Evolutionary conservation across 225 moss, liverwort and hornwort genomes (phyloP).

Genomic region (Thuidium tamariscinum): DNA sequence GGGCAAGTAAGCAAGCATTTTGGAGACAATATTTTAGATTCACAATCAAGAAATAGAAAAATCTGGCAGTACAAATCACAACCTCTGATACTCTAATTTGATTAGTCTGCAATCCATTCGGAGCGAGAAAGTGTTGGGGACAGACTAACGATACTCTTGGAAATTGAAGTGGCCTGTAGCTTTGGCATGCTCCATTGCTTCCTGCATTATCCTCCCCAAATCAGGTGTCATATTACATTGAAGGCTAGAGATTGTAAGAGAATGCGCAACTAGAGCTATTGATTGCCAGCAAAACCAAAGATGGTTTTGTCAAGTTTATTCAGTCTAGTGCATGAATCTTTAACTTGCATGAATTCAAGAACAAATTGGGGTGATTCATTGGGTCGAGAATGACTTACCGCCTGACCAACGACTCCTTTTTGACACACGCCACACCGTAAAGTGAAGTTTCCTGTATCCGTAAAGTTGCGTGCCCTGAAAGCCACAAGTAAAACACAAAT

Average conservation of each 20-base stretch:
- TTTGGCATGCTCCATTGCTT: slow-evolving; percentile 82
- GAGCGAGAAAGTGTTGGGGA: neutral
- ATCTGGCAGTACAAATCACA: neutral
- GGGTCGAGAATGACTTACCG: slow-evolving; percentile 19
- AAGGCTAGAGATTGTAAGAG: neutral
- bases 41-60: neutral
- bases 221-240: neutral
- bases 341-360: neutral
- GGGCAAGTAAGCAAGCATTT: neutral
- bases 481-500: neutral
- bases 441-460: slow-evolving; percentile 89
- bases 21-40: neutral
- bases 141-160: slow-evolving; percentile 58
- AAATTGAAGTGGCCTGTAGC: slow-evolving; percentile 83
- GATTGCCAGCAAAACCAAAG: neutral
- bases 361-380: neutral
- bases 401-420: slow-evolving; percentile 78
- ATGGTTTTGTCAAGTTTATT: neutral
- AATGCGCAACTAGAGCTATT: neutral
- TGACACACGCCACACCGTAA: slow-evolving; percentile 87
- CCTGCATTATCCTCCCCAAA: slow-evolving; percentile 28
- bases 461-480: slow-evolving; percentile 78
- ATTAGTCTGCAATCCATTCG: neutral
- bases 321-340: neutral
- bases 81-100: neutral